phyloP scores from a whole-genome alignment of 148 eudicot species.

The Spergularia bocconei region DNA sequence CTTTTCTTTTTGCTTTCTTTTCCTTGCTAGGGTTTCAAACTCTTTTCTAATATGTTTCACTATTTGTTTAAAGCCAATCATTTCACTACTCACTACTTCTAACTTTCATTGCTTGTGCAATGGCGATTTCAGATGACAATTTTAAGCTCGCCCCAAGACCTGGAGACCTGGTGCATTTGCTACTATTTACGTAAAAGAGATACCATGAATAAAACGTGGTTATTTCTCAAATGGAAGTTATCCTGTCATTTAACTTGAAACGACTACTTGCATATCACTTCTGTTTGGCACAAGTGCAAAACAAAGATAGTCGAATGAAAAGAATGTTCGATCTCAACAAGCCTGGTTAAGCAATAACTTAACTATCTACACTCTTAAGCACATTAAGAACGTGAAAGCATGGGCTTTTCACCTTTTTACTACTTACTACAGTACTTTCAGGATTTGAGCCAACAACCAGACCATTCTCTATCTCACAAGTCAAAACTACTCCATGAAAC shows the following conservation, averaged over 20 bases:
- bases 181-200: background rate
- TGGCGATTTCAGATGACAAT: no score
- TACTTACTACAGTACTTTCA: background rate
- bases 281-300: background rate
- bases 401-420: background rate
- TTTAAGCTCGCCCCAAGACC: no score
- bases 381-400: background rate
- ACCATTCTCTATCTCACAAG: background rate
- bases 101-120: no score
- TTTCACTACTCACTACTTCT: no score
- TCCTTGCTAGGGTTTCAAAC: no score
- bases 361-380: background rate
- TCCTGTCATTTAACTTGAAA: background rate
- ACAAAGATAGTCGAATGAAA: background rate
- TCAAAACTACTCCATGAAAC: background rate
- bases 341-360: slow-evolving; percentile 1
- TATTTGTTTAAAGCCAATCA: no score
- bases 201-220: background rate
- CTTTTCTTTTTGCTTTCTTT: no score
- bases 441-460: background rate
- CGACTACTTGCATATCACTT: background rate
- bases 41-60: no score
- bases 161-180: background rate
- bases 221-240: background rate
- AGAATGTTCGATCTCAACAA: background rate